phyloP scores from a whole-genome alignment of 495 filamentous ascomycete genomes.

The Penicillium coprophilum region DNA sequence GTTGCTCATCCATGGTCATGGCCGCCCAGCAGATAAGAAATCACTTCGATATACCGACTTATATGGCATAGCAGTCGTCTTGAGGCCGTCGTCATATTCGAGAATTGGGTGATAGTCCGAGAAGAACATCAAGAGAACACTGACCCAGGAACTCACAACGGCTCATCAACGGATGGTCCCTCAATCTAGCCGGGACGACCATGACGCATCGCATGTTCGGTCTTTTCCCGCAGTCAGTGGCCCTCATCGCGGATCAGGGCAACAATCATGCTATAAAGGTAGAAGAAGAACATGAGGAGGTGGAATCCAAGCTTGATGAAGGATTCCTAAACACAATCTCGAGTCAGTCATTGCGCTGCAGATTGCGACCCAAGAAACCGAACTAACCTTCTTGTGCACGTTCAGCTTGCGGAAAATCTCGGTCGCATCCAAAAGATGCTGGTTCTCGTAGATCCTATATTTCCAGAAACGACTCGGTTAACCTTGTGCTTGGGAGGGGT shows the following conservation, averaged over 20 bases:
- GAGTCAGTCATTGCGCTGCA: neutral
- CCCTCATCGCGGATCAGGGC: constrained; percentile 95
- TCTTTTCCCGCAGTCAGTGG: constrained; percentile 57
- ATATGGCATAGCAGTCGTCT: constrained; percentile 11
- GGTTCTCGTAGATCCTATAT: constrained; percentile 88
- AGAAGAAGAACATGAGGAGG: constrained; percentile 99
- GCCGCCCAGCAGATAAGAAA: constrained; percentile 7
- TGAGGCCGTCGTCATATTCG: neutral
- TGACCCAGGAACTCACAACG: constrained; percentile 1
- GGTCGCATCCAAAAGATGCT: constrained; percentile 93
- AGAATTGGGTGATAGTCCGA: constrained; percentile 9
- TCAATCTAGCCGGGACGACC: constrained; percentile 29
- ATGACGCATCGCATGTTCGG: constrained; percentile 45
- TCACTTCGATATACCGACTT: constrained; percentile 7
- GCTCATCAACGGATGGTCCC: constrained; percentile 4
- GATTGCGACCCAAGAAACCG: neutral
- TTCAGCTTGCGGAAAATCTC: constrained; percentile 99
- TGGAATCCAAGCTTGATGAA: constrained; percentile 99
- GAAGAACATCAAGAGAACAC: neutral
- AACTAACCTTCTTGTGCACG: constrained; percentile 92
- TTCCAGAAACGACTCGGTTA: constrained; percentile 9
- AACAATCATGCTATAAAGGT: constrained; percentile 99
- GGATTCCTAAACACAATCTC: constrained; percentile 67
- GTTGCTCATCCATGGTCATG: constrained; percentile 13
- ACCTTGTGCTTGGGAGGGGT: constrained; percentile 1